Base-by-base conservation (phyloP, 1,139 yeast genomes). In the Debaryomyces udenii region DNA sequence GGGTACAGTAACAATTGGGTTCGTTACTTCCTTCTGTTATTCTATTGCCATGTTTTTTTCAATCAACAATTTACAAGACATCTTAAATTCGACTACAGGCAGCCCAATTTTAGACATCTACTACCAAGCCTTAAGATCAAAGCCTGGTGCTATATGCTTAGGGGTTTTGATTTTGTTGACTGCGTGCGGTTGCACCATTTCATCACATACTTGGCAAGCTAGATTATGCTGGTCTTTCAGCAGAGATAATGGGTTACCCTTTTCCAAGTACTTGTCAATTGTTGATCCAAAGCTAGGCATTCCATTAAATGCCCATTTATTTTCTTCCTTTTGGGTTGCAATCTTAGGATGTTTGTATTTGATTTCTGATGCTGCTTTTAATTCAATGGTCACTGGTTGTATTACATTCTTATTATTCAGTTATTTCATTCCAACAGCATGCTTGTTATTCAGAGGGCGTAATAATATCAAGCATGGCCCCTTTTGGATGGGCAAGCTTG, bases 181-280 rank as follows among this genome's bases (percentile, higher is more conserved):
- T 28, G 74, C 73, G 17, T 56, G 64, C 43, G 72, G 72, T 9
- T 70, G 75, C 54, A 70, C 69, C 36, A 62, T 70, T 48, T 61
- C 73, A 6, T 66, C 72, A 22, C 74, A 69, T 47, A 69, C 75
- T 7, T 70, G 75, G 75, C 75, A 69, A 53, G 70, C 89, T 34
- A 75, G 90, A 63, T 67, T 84, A 52, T 80, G 88, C 55, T 86
- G 94, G 93, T 83, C 91, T 5, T 86, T 85, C 62, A 78, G 90
- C 20, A 81, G 93, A 66, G 93, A 86, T 64, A 64, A 66, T 43
- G 78, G 78, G 14, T 62, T 72, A 49, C 78, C 76, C 31, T 62
- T 63, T 37, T 68, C 76, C 47, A 68, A 67, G 50, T 62, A 64
- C 48, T 68, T 69, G 52, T 62, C 74, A 16, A 56, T 63, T 33